Evolutionary conservation across 768 basidiomycete species (phyloP).

Genomic region (Amanita phalloides): DNA sequence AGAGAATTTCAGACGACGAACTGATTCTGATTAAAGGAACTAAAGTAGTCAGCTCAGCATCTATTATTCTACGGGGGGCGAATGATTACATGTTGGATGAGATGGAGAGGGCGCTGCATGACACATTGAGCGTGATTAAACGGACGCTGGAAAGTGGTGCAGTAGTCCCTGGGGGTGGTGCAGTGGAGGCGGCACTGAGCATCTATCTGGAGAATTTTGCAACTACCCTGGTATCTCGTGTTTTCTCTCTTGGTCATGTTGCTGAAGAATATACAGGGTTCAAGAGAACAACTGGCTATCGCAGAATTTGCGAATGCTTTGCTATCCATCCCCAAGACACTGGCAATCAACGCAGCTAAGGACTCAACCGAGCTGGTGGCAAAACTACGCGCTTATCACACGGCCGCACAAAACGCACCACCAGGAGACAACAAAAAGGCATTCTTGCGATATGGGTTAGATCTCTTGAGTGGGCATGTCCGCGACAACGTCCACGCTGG

Average conservation of each 20-base stretch:
- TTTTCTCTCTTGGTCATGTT: neutral
- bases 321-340: conserved; percentile 91
- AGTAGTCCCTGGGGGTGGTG: conserved; percentile 95
- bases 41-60: conserved; percentile 88
- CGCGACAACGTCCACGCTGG: conserved; percentile 92
- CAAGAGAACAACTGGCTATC: conserved; percentile 95
- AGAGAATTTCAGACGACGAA: conserved; percentile 97
- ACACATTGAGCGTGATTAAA: conserved; percentile 92
- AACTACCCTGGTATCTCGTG: conserved; percentile 72
- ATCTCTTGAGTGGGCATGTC: conserved; percentile 89
- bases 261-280: conserved; percentile 51
- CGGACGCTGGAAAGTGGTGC: conserved; percentile 92
- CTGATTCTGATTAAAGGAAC: conserved; percentile 96
- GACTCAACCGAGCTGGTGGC: conserved; percentile 97
- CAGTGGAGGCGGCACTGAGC: conserved; percentile 92
- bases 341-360: conserved; percentile 96
- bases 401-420: conserved; percentile 89
- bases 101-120: conserved; percentile 96
- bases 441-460: conserved; percentile 87
- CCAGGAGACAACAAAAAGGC: conserved; percentile 85
- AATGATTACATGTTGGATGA: conserved; percentile 99
- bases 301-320: conserved; percentile 96
- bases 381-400: conserved; percentile 94
- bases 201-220: conserved; percentile 99
- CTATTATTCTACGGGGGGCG: conserved; percentile 90